Conservation (phyloP, 2,329 filamentous ascomycete species). For the Remersonia thermophila region DNA sequence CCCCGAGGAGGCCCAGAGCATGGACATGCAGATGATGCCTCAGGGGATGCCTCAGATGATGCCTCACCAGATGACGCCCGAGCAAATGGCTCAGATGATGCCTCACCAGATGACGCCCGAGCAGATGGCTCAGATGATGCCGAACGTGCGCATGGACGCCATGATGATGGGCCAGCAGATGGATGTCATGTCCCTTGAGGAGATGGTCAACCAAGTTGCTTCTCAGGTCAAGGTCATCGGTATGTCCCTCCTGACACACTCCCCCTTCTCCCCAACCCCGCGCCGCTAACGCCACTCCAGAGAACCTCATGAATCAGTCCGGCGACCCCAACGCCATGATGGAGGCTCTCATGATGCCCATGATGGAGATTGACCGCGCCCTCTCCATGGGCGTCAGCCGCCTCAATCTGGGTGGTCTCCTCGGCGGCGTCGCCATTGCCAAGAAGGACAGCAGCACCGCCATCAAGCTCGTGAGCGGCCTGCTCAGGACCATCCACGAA, state of each 20-base stretch:
- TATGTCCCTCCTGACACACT: conserved; percentile 1
- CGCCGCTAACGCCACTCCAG: not conserved
- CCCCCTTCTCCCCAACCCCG: not conserved
- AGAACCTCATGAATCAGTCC: conserved; percentile 7
- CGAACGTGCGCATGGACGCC: not conserved
- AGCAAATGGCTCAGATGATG: too few species aligned
- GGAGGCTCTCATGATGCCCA: conserved; percentile 6
- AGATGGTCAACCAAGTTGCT: conserved; percentile 8
- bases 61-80: too few species aligned
- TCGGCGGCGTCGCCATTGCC: not conserved
- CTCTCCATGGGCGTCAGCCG: conserved; percentile 6
- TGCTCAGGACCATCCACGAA: conserved; percentile 1
- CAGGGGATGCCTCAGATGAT: too few species aligned
- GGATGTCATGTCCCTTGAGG: not conserved
- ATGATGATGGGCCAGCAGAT: not conserved
- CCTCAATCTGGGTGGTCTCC: conserved; percentile 17
- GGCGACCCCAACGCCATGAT: conserved; percentile 4
- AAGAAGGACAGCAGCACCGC: not conserved
- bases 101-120: not conserved
- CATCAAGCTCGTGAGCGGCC: conserved; percentile 2
- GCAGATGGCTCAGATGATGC: not conserved
- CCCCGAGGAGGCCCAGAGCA: conserved; percentile 3
- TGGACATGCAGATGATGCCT: conserved; percentile 1
- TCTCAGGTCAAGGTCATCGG: conserved; percentile 9
- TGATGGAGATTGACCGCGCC: conserved; percentile 7